A percentile compares a stretch with the other conserved stretches of the same genome.
Evolutionary conservation across 257 asterid genomes (phyloP).

Genomic region (Solanum paucissectum): DNA sequence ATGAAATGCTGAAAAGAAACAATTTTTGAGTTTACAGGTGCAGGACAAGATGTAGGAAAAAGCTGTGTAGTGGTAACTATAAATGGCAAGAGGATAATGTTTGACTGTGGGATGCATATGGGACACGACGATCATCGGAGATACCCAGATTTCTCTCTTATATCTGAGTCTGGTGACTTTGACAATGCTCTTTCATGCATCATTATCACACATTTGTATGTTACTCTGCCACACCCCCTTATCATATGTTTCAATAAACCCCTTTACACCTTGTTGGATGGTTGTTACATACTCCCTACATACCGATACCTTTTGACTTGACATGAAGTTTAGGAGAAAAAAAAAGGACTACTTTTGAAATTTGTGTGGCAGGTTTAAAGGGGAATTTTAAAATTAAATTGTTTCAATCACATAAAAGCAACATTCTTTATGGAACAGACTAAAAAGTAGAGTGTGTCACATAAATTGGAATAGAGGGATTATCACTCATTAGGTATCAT

Average conservation of each 20-base stretch:
- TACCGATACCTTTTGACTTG: neutral
- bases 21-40: slow-evolving; percentile 32
- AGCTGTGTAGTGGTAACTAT: slow-evolving; percentile 82
- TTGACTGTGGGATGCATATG: slow-evolving; percentile 97
- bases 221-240: neutral
- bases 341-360: neutral
- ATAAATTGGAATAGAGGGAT: neutral
- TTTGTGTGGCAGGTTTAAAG: neutral
- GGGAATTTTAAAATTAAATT: neutral
- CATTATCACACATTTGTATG: slow-evolving; percentile 71
- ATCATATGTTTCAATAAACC: neutral
- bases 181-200: slow-evolving; percentile 59
- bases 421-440: neutral
- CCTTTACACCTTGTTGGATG: neutral
- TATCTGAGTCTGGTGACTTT: slow-evolving; percentile 41
- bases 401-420: neutral
- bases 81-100: slow-evolving; percentile 80
- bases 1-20: neutral
- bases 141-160: slow-evolving; percentile 71
- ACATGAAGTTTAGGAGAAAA: neutral
- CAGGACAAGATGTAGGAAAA: slow-evolving; percentile 97
- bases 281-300: neutral
- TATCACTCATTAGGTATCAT: neutral
- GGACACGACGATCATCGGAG: slow-evolving; percentile 58
- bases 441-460: neutral